These are phyloP conservation scores for Rhizophagus clarus DNA, from an alignment of 192 early-diverging fungal species.

Conservation along the genomic window DNA sequence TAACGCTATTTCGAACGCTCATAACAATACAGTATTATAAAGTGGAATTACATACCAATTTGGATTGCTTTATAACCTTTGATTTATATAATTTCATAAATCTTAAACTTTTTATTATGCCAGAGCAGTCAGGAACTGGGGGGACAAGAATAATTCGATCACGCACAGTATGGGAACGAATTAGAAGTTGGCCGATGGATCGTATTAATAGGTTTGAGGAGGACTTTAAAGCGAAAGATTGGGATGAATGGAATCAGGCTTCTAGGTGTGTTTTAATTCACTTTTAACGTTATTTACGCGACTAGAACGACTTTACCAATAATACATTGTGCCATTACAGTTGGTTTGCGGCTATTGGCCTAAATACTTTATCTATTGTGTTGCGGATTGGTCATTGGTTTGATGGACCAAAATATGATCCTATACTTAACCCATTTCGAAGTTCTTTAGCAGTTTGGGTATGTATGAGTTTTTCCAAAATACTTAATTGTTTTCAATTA, in stretches of 20 bases:
- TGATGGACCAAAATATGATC: conserved; percentile 34
- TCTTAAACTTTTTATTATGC: background rate
- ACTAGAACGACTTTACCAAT: background rate
- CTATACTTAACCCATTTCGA: conserved; percentile 3
- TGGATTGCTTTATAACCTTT: background rate
- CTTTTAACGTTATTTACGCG: background rate
- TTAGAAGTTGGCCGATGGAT: background rate
- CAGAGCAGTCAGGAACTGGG: background rate
- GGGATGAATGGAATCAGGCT: background rate
- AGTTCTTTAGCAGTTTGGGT: background rate
- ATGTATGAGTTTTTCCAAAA: background rate
- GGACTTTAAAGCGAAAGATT: background rate
- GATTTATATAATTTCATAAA: background rate
- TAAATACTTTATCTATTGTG: conserved; percentile 34
- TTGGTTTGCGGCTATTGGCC: conserved; percentile 34
- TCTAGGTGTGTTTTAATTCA: background rate
- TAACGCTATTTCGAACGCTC: background rate
- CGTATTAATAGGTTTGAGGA: background rate
- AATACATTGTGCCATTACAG: conserved; percentile 6
- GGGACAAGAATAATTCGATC: background rate
- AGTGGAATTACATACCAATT: background rate
- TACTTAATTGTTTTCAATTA: conserved; percentile 1
- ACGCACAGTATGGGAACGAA: background rate
- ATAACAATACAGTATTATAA: background rate
- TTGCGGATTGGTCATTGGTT: conserved; percentile 43